Evolutionary conservation across 1,284 basidiomycete genomes (phyloP).

Genomic region (Cryptococcus sp.): DNA sequence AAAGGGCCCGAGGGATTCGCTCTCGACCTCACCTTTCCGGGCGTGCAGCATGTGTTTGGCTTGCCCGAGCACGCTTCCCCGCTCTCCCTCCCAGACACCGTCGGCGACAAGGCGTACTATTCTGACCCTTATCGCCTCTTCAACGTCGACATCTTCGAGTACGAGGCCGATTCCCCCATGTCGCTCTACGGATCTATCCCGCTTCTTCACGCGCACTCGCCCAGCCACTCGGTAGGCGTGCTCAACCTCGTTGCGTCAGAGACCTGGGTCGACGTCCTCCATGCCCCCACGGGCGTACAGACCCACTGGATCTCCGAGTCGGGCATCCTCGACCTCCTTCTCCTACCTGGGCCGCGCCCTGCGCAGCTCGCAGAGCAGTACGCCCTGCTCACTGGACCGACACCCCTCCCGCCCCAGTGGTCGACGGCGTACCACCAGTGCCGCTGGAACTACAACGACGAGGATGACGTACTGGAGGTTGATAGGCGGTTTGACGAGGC

Average conservation of each 20-base stretch:
- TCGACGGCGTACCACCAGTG: conserved; percentile 95
- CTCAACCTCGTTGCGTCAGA: conserved; percentile 91
- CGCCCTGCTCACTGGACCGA: conserved; percentile 75
- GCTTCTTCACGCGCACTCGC: conserved; percentile 86
- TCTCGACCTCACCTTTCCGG: conserved; percentile 89
- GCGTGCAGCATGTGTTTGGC: conserved; percentile 83
- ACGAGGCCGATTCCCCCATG: conserved; percentile 85
- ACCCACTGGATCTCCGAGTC: conserved; percentile 98
- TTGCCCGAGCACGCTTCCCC: conserved; percentile 95
- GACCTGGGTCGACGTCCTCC: conserved; percentile 89
- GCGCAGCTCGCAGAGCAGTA: conserved; percentile 81
- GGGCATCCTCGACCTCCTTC: conserved; percentile 89
- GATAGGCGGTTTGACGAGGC: conserved; percentile 84
- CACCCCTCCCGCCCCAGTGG: conserved; percentile 84
- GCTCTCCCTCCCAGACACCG: conserved; percentile 78
- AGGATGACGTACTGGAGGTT: conserved; percentile 83
- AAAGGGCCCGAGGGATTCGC: conserved; percentile 95
- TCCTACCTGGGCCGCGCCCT: conserved; percentile 85
- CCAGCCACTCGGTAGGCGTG: conserved; percentile 75
- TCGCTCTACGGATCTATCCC: conserved; percentile 90
- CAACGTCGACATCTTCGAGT: conserved; percentile 98
- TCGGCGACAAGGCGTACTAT: conserved; percentile 58
- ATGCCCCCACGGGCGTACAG: conserved; percentile 60
- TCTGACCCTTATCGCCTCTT: conserved; percentile 91
- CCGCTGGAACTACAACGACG: conserved; percentile 95